These are phyloP conservation scores for Yamadazyma kitorensis DNA, from an alignment of 805 yeast genomes.

Conservation along the genomic window DNA sequence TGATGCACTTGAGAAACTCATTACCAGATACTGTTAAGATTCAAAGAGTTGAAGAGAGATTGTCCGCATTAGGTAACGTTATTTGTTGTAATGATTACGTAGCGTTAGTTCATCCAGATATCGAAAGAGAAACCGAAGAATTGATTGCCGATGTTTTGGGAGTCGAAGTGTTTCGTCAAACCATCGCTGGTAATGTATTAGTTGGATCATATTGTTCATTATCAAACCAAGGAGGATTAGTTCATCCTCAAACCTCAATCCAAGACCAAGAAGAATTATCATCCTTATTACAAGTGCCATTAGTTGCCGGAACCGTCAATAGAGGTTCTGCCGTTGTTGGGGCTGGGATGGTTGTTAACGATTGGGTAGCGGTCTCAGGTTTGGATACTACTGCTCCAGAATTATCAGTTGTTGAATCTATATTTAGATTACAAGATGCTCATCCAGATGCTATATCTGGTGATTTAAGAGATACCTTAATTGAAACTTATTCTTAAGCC, in stretches of 20 bases:
- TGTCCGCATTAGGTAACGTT: constrained; percentile 95
- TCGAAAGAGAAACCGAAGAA: constrained; percentile 99
- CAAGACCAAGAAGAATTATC: constrained; percentile 98
- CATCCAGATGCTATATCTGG: constrained; percentile 84
- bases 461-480: constrained; percentile 85
- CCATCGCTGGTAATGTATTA: constrained; percentile 95
- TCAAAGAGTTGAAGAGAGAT: constrained; percentile 96
- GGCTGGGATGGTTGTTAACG: constrained; percentile 98
- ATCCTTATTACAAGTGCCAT: constrained; percentile 91
- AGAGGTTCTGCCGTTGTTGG: constrained; percentile 98
- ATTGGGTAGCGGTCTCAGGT: constrained; percentile 97
- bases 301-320: constrained; percentile 98
- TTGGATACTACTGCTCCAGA: constrained; percentile 98
- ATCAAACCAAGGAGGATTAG: constrained; percentile 97
- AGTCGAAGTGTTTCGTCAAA: constrained; percentile 98
- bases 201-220: constrained; percentile 96
- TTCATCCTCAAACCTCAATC: constrained; percentile 94
- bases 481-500: constrained; percentile 82
- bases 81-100: constrained; percentile 99
- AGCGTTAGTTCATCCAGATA: constrained; percentile 98
- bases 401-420: constrained; percentile 92
- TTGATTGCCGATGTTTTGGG: constrained; percentile 96
- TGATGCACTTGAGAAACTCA: constrained; percentile 94
- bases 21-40: constrained; percentile 93
- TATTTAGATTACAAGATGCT: constrained; percentile 89